Base-by-base conservation (phyloP, 352 stramenopile genomes). In the Phytophthora parvispora region DNA sequence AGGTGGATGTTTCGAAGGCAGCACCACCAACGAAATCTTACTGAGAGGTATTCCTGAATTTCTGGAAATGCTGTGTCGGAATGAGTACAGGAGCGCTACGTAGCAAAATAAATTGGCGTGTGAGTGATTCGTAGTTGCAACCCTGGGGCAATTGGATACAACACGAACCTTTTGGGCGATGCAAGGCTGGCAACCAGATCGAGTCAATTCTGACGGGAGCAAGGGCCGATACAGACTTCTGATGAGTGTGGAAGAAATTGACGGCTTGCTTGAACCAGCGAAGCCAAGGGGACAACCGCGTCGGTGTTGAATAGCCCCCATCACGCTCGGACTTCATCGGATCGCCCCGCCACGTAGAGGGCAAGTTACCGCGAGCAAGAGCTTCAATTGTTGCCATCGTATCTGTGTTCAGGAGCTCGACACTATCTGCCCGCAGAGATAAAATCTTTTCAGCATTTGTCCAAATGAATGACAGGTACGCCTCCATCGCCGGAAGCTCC, bases 401-500 rank as follows among this genome's bases (percentile, higher is more conserved):
- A 0, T 84, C 71, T 18, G 57, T 36, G 40, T 40, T 31, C 6
- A 71, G 4, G 20, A 70, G 53, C 27, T 70, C 48, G 4, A 68
- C 32, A 16, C 53, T 72, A 18, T 78, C 65, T 0, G 48, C 16
- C 9, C 66, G 67, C 1, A 91, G 52, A 12, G 77, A 68, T n/a
- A 77, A 42, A 40, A 91, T 40, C 6, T 27, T 58, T 40, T 89
- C 79, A 12, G 74, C 64, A 2, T 72, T 65, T 15, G 53, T 69
- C 78, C 83, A 88, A 16, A 88, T 56, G 12, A 77, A 75, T 13
- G 57, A 75, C 18, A 88, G 48, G 47, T 89, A 88, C 2, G 42
- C 36, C 25, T 84, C 79, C 65, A 91, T 83, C 1, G 74, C 77
- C n/a, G 79, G 79, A 6, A 91, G 55, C 29, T 91, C 81, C 6